These are phyloP conservation scores for Theobroma cacao DNA, from an alignment of 345 rosid species.

Conservation along the genomic window DNA sequence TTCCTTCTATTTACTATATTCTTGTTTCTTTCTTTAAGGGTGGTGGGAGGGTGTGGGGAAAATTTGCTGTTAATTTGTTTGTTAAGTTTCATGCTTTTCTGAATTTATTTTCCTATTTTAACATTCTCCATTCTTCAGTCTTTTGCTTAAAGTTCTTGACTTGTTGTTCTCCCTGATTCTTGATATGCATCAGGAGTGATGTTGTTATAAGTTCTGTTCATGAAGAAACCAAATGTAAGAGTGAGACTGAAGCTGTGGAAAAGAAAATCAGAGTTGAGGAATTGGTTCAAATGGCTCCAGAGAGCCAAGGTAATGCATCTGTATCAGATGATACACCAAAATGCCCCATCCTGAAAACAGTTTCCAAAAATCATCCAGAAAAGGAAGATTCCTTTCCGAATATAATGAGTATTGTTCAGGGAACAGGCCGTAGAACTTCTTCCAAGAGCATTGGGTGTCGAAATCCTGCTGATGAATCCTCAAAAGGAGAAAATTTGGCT, in stretches of 20 bases:
- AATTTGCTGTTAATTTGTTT: background rate
- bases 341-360: slow-evolving; percentile 12
- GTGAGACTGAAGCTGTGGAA: slow-evolving; percentile 30
- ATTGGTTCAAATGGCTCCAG: slow-evolving; percentile 34
- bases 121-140: background rate
- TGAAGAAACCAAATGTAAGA: slow-evolving; percentile 34
- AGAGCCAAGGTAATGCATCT: slow-evolving; percentile 30
- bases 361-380: slow-evolving; percentile 10
- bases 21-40: background rate
- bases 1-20: background rate
- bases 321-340: slow-evolving; percentile 35
- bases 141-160: slow-evolving; percentile 10
- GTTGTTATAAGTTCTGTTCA: slow-evolving; percentile 31
- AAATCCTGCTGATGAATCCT: slow-evolving; percentile 38
- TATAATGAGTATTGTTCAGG: slow-evolving; percentile 78
- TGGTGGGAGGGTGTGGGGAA: background rate
- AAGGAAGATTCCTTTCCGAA: slow-evolving; percentile 33
- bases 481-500: slow-evolving; percentile 45
- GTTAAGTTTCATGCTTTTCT: slow-evolving; percentile 1
- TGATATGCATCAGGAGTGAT: slow-evolving; percentile 27
- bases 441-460: slow-evolving; percentile 24
- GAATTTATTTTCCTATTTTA: background rate
- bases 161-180: slow-evolving; percentile 7
- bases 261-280: slow-evolving; percentile 47
- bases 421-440: slow-evolving; percentile 34